Conservation (phyloP, 495 filamentous ascomycete genomes). For the Penicillium crystallinum region DNA sequence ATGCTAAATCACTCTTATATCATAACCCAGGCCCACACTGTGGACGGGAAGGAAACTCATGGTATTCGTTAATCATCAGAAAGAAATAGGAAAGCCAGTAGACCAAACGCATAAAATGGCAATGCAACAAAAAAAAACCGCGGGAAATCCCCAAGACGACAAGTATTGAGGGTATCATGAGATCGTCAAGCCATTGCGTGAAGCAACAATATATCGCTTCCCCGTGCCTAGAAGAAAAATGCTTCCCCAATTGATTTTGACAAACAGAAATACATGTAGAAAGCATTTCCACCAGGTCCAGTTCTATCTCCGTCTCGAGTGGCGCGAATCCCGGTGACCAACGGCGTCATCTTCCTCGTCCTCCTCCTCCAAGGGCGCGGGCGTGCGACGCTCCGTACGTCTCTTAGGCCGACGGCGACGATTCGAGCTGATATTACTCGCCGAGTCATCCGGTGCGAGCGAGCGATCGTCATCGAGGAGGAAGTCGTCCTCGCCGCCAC, state of each 20-base stretch:
- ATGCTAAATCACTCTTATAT: slow-evolving; percentile 6
- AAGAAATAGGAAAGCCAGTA: neutral
- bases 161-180: slow-evolving; percentile 20
- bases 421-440: slow-evolving; percentile 82
- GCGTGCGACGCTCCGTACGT: slow-evolving; percentile 70
- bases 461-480: slow-evolving; percentile 56
- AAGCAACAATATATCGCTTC: slow-evolving; percentile 20
- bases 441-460: slow-evolving; percentile 65
- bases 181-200: slow-evolving; percentile 16
- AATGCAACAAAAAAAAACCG: neutral
- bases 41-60: slow-evolving; percentile 6
- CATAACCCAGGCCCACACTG: neutral
- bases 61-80: slow-evolving; percentile 24
- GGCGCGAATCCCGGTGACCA: slow-evolving; percentile 28
- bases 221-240: slow-evolving; percentile 2
- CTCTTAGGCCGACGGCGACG: slow-evolving; percentile 63
- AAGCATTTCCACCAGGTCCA: neutral
- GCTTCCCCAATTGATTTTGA: neutral
- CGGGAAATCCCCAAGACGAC: neutral
- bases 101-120: neutral
- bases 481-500: slow-evolving; percentile 58
- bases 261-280: neutral
- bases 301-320: slow-evolving; percentile 25
- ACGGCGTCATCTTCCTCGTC: slow-evolving; percentile 50
- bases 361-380: slow-evolving; percentile 82